Percentiles rank a stretch among this genome's conserved stretches.
Conservation (phyloP, 768 basidiomycete species). For the Rhodotorula diobovata region DNA sequence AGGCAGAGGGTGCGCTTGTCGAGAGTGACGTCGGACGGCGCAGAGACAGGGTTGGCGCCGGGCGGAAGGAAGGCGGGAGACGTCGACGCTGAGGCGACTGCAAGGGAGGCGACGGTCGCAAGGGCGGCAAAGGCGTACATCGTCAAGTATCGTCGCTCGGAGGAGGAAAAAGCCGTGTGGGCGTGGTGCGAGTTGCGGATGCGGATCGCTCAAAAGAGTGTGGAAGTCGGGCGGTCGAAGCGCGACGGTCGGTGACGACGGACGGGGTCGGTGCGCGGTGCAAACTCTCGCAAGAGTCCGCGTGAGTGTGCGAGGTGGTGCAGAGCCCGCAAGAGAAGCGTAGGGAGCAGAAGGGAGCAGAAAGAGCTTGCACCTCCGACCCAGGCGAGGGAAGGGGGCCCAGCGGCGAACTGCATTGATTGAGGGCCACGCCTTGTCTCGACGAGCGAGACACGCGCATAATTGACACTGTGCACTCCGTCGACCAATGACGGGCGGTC, state of each 20-base stretch:
- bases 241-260: not conserved
- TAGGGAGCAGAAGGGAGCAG: too few relatives aligned
- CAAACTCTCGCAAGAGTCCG: not conserved
- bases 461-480: too few relatives aligned
- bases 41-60: conserved; percentile 3
- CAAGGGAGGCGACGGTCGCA: not conserved
- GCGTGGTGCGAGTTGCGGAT: not conserved
- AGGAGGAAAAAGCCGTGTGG: not conserved
- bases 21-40: conserved; percentile 15
- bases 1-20: conserved; percentile 28
- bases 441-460: too few relatives aligned
- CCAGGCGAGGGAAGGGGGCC: too few relatives aligned
- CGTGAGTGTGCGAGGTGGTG: not conserved
- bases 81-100: not conserved
- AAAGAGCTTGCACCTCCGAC: too few relatives aligned
- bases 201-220: conserved; percentile 9
- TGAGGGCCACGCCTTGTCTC: too few relatives aligned
- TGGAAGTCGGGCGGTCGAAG: not conserved
- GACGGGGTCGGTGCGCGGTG: too few relatives aligned
- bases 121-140: conserved; percentile 5
- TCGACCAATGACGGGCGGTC: too few relatives aligned
- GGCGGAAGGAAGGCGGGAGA: conserved; percentile 11
- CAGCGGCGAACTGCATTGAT: too few relatives aligned
- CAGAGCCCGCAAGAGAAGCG: too few relatives aligned
- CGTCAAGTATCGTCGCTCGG: not conserved